A percentile compares a stretch with the other conserved stretches of the same genome.
phyloP scores from a whole-genome alignment of 768 basidiomycete genomes.

The Leccinum rimulosum region DNA sequence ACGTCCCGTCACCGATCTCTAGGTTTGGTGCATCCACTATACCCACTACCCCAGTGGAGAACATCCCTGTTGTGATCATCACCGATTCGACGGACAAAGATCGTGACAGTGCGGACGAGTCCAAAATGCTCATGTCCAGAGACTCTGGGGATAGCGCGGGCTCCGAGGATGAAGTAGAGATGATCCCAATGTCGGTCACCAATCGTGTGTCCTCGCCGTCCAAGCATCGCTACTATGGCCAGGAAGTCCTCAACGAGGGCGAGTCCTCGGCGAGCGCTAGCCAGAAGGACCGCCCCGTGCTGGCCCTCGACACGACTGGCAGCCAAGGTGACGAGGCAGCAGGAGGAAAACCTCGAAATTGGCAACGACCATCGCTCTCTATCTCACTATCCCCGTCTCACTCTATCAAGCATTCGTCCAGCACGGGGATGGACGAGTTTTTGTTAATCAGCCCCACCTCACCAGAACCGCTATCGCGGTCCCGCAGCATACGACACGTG shows the following conservation, averaged over 20 bases:
- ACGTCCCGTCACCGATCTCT: not conserved
- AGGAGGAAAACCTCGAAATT: not conserved
- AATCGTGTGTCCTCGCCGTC: constrained; percentile 21
- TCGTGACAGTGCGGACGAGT: not conserved
- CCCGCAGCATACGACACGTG: constrained; percentile 6
- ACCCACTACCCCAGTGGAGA: not conserved
- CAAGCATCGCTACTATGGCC: constrained; percentile 21
- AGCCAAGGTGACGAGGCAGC: not conserved
- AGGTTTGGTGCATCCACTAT: not conserved
- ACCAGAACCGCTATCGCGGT: not conserved
- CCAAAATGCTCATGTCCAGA: constrained; percentile 7
- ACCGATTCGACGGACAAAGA: constrained; percentile 13
- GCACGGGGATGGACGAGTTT: constrained; percentile 23
- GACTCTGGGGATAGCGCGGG: not conserved
- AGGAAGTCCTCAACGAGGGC: constrained; percentile 5
- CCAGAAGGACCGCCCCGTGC: not conserved
- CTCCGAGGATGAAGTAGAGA: not conserved
- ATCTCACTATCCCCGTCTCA: constrained; percentile 13
- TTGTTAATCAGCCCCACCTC: constrained; percentile 14
- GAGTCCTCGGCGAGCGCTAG: not conserved
- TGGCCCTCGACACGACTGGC: constrained; percentile 4
- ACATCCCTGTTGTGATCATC: constrained; percentile 18
- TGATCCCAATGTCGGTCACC: constrained; percentile 15
- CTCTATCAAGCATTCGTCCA: constrained; percentile 16
- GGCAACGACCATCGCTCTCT: constrained; percentile 15